These are phyloP conservation scores for Funneliformis caledonium DNA, from an alignment of 371 early-diverging fungal genomes.

Conservation along the genomic window DNA sequence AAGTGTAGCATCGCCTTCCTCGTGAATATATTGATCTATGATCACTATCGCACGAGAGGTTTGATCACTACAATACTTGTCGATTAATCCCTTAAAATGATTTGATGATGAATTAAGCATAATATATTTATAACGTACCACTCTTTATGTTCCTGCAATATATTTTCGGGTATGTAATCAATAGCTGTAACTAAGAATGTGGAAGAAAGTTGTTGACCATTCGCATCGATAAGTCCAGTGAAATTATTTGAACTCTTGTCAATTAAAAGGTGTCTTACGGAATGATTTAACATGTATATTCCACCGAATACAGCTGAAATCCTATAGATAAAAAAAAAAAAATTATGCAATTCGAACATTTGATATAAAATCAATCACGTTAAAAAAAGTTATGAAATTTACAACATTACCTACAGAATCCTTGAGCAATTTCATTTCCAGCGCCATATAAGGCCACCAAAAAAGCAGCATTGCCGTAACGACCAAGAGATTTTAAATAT, in stretches of 20 bases:
- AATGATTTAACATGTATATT: constrained; percentile 70
- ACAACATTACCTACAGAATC: constrained; percentile 78
- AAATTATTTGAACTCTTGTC: constrained; percentile 31
- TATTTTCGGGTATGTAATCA: constrained; percentile 28
- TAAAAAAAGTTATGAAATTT: neutral
- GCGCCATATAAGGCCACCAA: constrained; percentile 88
- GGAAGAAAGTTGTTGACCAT: constrained; percentile 35
- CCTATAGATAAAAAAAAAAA: constrained; percentile 45
- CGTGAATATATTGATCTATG: constrained; percentile 27
- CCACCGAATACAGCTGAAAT: constrained; percentile 91
- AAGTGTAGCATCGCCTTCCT: constrained; percentile 20
- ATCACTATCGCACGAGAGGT: constrained; percentile 36
- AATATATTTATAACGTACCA: constrained; percentile 6
- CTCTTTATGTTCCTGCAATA: neutral
- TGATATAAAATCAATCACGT: neutral
- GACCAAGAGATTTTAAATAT: constrained; percentile 84
- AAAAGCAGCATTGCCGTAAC: constrained; percentile 85
- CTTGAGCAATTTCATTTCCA: constrained; percentile 89
- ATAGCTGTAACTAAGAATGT: constrained; percentile 33
- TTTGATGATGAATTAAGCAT: neutral
- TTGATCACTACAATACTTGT: constrained; percentile 8
- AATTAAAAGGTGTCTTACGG: constrained; percentile 28
- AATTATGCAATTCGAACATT: neutral
- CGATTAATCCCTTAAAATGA: neutral
- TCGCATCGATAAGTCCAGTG: constrained; percentile 8